These are phyloP conservation scores for Didymella arachidicola DNA, from an alignment of 2,329 filamentous ascomycete genomes.

Conservation along the genomic window DNA sequence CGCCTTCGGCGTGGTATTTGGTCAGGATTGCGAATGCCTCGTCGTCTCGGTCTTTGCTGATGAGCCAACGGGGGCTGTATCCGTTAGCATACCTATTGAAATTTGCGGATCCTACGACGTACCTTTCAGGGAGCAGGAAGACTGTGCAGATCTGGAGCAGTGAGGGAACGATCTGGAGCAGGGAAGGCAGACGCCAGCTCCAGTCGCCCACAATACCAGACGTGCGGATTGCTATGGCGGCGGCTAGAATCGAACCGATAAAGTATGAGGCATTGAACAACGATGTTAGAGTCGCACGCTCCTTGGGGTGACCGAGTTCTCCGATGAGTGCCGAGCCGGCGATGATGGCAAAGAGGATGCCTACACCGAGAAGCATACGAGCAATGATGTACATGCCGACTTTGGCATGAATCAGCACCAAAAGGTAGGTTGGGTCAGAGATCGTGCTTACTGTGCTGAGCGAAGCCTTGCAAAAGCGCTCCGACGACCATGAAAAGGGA, in stretches of 20 bases:
- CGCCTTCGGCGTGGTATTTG: conserved; percentile 56
- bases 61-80: conserved; percentile 56
- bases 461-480: conserved; percentile 65
- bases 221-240: conserved; percentile 60
- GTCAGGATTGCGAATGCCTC: conserved; percentile 47
- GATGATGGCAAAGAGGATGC: conserved; percentile 68
- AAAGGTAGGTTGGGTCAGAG: too few relatives aligned
- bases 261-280: conserved; percentile 69
- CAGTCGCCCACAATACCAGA: conserved; percentile 52
- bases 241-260: conserved; percentile 59
- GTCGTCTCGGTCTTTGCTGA: conserved; percentile 61
- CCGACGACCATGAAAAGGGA: conserved; percentile 66
- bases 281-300: conserved; percentile 66
- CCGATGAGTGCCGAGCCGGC: conserved; percentile 66
- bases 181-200: conserved; percentile 61
- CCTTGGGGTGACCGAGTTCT: conserved; percentile 68
- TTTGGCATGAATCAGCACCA: conserved; percentile 22
- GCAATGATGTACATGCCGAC: conserved; percentile 67
- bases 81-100: not conserved
- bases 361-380: conserved; percentile 67
- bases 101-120: not conserved
- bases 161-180: conserved; percentile 60
- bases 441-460: conserved; percentile 39
- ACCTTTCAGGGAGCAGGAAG: conserved; percentile 48
- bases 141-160: conserved; percentile 52